Conservation (phyloP, 352 stramenopile genomes). For the Peronospora belbahrii region DNA sequence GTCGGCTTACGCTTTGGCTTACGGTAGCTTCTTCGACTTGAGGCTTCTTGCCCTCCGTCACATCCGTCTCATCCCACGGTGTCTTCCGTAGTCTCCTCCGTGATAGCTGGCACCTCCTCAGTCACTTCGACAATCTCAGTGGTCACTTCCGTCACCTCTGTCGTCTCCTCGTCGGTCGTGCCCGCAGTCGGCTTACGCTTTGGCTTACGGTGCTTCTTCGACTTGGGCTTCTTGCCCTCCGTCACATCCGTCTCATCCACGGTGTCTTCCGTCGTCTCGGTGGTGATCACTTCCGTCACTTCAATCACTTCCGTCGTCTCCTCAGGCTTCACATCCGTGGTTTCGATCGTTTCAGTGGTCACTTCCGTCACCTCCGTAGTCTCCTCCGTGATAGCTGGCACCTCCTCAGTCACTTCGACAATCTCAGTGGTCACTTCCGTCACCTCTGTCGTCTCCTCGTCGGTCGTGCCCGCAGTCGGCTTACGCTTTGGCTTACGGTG, state of each 20-base stretch:
- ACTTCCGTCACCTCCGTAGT: background rate
- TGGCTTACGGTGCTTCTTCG: constrained; percentile 13
- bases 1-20: constrained; percentile 6
- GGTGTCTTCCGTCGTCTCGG: constrained; percentile 1
- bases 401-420: background rate
- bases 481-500: constrained; percentile 6
- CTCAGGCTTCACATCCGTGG: background rate
- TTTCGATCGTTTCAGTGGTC: background rate
- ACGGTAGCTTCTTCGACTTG: constrained; percentile 11
- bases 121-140: no score
- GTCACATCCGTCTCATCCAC: constrained; percentile 8
- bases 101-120: background rate
- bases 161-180: constrained; percentile 6
- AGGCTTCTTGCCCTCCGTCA: constrained; percentile 7
- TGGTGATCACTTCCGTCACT: constrained; percentile 3
- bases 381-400: background rate
- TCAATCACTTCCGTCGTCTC: background rate
- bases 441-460: constrained; percentile 9
- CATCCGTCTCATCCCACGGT: constrained; percentile 1
- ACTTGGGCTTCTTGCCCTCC: constrained; percentile 15
- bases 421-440: background rate
- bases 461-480: constrained; percentile 1
- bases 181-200: constrained; percentile 6
- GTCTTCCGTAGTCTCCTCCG: constrained; percentile 1
- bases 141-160: constrained; percentile 4